These are phyloP conservation scores for Xylaria sp. DNA, from an alignment of 2,329 filamentous ascomycete genomes.

Conservation along the genomic window DNA sequence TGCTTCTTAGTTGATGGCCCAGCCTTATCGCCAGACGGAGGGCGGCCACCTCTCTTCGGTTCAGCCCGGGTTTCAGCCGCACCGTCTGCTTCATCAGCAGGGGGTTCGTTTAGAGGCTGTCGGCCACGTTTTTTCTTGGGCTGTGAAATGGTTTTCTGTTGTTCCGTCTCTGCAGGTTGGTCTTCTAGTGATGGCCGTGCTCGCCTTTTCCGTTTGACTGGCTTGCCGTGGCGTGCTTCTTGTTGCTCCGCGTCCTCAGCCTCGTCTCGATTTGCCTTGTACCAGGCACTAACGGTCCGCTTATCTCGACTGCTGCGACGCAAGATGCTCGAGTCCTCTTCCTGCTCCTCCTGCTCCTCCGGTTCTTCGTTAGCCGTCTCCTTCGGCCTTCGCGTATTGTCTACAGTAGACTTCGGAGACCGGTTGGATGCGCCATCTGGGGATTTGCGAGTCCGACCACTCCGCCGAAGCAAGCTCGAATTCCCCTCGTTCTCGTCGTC, in stretches of 20 bases:
- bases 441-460: conserved; percentile 26
- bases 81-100: conserved; percentile 14
- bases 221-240: conserved; percentile 2
- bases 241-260: background rate
- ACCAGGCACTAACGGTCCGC: background rate
- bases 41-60: conserved; percentile 26
- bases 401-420: too few species aligned
- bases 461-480: conserved; percentile 32
- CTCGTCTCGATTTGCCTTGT: background rate
- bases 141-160: conserved; percentile 18
- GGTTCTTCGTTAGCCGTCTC: conserved; percentile 27
- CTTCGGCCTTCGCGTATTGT: too few species aligned
- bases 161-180: conserved; percentile 3
- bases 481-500: conserved; percentile 37
- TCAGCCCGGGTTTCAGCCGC: conserved; percentile 9
- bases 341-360: conserved; percentile 37
- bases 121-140: conserved; percentile 30
- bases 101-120: conserved; percentile 30
- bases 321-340: conserved; percentile 32
- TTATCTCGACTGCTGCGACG: conserved; percentile 24
- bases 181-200: conserved; percentile 8
- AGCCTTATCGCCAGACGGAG: conserved; percentile 18
- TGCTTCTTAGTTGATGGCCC: conserved; percentile 22
- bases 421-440: too few species aligned
- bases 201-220: conserved; percentile 13